A percentile compares a stretch with the other conserved stretches of the same genome.
Evolutionary conservation across 2,329 filamentous ascomycete genomes (phyloP).

Genomic region (Zymoseptoria passerinii): DNA sequence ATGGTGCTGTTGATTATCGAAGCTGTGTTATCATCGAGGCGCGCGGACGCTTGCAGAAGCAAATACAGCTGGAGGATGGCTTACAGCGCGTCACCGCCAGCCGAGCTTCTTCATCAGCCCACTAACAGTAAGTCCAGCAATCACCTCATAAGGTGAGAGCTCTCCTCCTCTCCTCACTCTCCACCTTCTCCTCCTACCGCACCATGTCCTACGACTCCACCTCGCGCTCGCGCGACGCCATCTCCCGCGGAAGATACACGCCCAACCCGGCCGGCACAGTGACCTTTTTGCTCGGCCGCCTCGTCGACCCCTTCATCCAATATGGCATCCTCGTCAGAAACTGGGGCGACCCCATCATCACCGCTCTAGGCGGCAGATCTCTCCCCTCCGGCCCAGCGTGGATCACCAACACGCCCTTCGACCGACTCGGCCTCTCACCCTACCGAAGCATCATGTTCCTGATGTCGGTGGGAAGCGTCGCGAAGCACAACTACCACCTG

Average conservation of each 20-base stretch:
- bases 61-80: neutral
- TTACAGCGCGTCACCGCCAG: neutral
- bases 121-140: neutral
- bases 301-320: constrained; percentile 41
- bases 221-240: constrained; percentile 14
- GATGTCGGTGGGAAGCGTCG: constrained; percentile 45
- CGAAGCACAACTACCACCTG: constrained; percentile 52
- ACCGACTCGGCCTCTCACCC: constrained; percentile 40
- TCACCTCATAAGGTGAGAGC: neutral
- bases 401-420: constrained; percentile 35
- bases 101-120: neutral
- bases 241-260: constrained; percentile 36
- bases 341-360: constrained; percentile 36
- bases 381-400: constrained; percentile 36
- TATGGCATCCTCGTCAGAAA: constrained; percentile 42
- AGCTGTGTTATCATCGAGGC: neutral
- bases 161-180: neutral
- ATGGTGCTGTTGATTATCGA: neutral
- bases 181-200: neutral
- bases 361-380: constrained; percentile 37
- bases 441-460: constrained; percentile 44
- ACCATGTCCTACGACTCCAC: constrained; percentile 10
- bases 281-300: constrained; percentile 40
- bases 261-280: constrained; percentile 32
- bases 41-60: neutral